Base-by-base conservation (phyloP, 306 rosid species). In the Lathyrus sativus region DNA sequence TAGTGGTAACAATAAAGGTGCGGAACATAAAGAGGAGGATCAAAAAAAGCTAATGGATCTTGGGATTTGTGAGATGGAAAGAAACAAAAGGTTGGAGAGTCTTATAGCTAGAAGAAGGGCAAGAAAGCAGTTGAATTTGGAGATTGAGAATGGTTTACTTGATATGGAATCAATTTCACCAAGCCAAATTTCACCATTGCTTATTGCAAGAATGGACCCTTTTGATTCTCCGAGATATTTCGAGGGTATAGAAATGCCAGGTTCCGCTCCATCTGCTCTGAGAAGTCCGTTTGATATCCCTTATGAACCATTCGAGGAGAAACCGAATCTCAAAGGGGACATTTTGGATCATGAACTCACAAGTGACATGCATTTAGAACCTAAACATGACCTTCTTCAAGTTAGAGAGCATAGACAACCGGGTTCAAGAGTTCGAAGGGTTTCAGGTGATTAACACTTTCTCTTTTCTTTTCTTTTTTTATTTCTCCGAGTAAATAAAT, bases 201-300 rank as follows among this genome's bases (percentile, higher is more conserved):
- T 72, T 13, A 10, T 86, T 29, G 43, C 85, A n/a, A 88, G 65
- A 77, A 48, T 14, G 48, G 72, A 51, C 44, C 81, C 79, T 12
- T 53, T 71, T 12, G 79, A 50, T 74, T 66, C 72, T 65, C 65
- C 72, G 49, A 62, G 6, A 37, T 33, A 41, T 12, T 59, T 78
- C 31, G 89, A 79, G 42, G 80, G 71, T 24, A 33, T 81, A 28
- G 76, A 82, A 43, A 73, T 78, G 55, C 97, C 99, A 43, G 91
- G 96, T 75, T 90, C 99, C 62, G 99, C 99, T 2, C 97, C 97
- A 58, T 78, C 97, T 9, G 45, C 74, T 9, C 51, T 86, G 72
- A 76, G 88, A 72, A 88, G 91, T 73, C 96, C 97, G 14, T 93
- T 88, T 48, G 96, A 93, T 71, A 79, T 83, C 76, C 97, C 96